Conservation (phyloP, 768 basidiomycete species). For the Saitozyma podzolica region DNA sequence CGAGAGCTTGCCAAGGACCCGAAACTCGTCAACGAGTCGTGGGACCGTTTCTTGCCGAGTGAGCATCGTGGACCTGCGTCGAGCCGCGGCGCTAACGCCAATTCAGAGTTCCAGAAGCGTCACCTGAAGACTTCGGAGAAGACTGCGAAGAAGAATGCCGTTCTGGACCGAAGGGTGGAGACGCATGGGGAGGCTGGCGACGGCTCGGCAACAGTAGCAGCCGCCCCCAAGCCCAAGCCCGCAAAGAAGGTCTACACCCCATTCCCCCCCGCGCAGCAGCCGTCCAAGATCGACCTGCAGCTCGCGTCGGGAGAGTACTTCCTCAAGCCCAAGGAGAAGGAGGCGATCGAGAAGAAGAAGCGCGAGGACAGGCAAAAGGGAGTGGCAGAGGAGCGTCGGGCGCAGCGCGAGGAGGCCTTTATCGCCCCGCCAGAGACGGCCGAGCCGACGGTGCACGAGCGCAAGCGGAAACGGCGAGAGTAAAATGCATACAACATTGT, state of each 20-base stretch:
- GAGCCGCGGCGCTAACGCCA: background rate
- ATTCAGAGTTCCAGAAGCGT: constrained; percentile 75
- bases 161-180: constrained; percentile 58
- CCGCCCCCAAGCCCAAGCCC: constrained; percentile 57
- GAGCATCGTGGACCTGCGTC: constrained; percentile 15
- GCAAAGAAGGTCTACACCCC: constrained; percentile 96
- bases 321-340: constrained; percentile 86
- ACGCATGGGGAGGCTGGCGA: background rate
- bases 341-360: constrained; percentile 67
- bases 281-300: constrained; percentile 92
- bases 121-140: constrained; percentile 93
- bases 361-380: constrained; percentile 84
- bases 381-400: constrained; percentile 66
- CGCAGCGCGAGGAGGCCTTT: constrained; percentile 82
- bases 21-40: constrained; percentile 85
- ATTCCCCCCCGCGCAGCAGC: constrained; percentile 91
- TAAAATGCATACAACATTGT: constrained; percentile 13
- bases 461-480: constrained; percentile 59
- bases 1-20: constrained; percentile 98
- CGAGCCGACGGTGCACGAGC: constrained; percentile 74
- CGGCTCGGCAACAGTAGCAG: constrained; percentile 56
- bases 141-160: constrained; percentile 84
- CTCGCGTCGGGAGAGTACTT: constrained; percentile 98
- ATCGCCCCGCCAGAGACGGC: constrained; percentile 79
- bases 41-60: constrained; percentile 94